Conservation (phyloP, 2,329 filamentous ascomycete species). For the Xylariomycetidae sp. region DNA sequence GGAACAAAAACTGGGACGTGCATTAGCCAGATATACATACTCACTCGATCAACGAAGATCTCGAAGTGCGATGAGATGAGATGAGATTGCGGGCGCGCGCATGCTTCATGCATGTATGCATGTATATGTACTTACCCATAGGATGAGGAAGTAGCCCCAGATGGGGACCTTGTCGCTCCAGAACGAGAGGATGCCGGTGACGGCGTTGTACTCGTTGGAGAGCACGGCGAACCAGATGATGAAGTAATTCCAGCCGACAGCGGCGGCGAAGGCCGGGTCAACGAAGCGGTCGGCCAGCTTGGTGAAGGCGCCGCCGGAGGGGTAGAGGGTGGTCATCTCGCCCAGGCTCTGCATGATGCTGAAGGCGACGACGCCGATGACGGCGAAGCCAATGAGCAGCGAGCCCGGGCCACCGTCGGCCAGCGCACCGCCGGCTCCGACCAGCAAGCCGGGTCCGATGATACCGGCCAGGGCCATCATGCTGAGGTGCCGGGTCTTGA, state of each 20-base stretch:
- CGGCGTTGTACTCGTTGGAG: constrained; percentile 66
- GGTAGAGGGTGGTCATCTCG: constrained; percentile 68
- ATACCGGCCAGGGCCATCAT: constrained; percentile 61
- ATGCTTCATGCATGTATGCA: too few relatives aligned
- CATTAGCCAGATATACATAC: constrained; percentile 1
- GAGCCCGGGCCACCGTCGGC: constrained; percentile 64
- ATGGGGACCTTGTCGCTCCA: constrained; percentile 56
- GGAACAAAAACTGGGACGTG: constrained; percentile 43
- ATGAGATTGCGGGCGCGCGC: too few relatives aligned
- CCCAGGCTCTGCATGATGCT: constrained; percentile 67
- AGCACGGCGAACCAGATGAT: constrained; percentile 51
- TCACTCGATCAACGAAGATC: too few relatives aligned
- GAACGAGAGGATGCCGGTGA: constrained; percentile 59
- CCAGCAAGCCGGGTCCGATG: constrained; percentile 64
- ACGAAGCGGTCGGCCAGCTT: constrained; percentile 64
- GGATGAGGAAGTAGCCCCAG: constrained; percentile 67
- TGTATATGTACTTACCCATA: constrained; percentile 58
- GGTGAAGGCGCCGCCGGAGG: constrained; percentile 66
- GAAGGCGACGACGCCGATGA: constrained; percentile 63
- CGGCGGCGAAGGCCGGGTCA: constrained; percentile 62
- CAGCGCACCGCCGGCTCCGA: constrained; percentile 65
- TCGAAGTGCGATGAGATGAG: too few relatives aligned
- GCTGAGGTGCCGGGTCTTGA: constrained; percentile 58
- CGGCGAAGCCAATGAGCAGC: constrained; percentile 64
- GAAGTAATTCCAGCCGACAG: constrained; percentile 67